phyloP scores from a whole-genome alignment of 371 early-diverging fungal genomes.

The Massospora cicadina region DNA sequence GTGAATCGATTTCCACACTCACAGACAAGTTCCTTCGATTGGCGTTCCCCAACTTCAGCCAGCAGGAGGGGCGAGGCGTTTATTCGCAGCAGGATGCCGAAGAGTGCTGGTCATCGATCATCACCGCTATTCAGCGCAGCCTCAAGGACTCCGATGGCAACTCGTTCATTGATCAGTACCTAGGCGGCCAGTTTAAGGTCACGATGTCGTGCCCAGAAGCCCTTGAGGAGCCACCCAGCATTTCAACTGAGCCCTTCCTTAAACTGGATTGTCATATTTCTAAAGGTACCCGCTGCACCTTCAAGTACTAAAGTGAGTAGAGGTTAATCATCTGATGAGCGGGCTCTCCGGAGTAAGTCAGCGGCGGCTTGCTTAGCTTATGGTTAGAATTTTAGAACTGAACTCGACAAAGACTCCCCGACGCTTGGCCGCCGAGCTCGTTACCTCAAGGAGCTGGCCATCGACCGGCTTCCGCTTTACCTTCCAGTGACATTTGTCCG shows the following conservation, averaged over 20 bases:
- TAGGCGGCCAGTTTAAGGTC: conserved; percentile 57
- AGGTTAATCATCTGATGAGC: conserved; percentile 44
- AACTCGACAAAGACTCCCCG: conserved; percentile 76
- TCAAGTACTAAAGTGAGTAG: conserved; percentile 14
- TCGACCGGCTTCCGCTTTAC: conserved; percentile 75
- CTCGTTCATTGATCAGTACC: conserved; percentile 59
- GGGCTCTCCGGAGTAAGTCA: conserved; percentile 23
- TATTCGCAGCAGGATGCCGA: conserved; percentile 95
- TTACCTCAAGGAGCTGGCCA: conserved; percentile 54
- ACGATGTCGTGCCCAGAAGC: conserved; percentile 61
- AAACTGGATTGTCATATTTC: conserved; percentile 78
- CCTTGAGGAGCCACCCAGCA: conserved; percentile 47
- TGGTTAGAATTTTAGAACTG: conserved; percentile 39
- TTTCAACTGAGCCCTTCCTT: conserved; percentile 43
- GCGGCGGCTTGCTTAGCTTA: conserved; percentile 7
- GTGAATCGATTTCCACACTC: not conserved
- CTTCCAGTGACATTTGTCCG: conserved; percentile 81
- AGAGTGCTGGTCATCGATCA: conserved; percentile 79
- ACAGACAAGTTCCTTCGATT: conserved; percentile 40
- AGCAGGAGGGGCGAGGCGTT: conserved; percentile 43
- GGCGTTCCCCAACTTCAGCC: conserved; percentile 74
- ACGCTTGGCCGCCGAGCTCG: conserved; percentile 56
- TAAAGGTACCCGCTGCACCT: conserved; percentile 17
- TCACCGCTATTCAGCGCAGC: conserved; percentile 41
- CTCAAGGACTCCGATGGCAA: conserved; percentile 15